Base-by-base conservation (phyloP, 306 rosid genomes). In the Potentilla sterilis region DNA sequence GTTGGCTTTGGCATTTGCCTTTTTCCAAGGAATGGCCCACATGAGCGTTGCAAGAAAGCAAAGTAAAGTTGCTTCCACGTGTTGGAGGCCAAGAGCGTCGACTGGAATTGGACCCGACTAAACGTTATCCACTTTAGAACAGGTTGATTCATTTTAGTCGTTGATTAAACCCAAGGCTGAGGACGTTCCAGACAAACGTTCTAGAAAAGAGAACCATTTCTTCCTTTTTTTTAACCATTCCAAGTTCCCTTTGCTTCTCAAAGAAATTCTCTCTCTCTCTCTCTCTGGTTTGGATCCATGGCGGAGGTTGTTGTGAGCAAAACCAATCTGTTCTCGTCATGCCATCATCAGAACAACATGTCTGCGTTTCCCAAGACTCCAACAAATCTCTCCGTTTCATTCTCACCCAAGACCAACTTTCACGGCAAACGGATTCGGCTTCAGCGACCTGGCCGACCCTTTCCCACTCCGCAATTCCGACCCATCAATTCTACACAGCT, bases 401-500 rank as follows among this genome's bases (percentile, higher is more conserved):
- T 54, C n/a, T 62, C 40, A 28, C 55, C 79, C 2, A 52, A 12
- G 69, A 77, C 79, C 75, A 84, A 81, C 32, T 82, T 87, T 81
- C 82, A 77, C 61, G 90, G 89, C 40, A 78, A 75, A 49, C 77
- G 77, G 12, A 40, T 83, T 43, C 57, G 55, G 49, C 79, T 83
- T 79, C 84, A 67, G 42, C 81, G 67, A 40, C 77, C 77, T 69
- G 71, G 73, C 75, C 63, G 63, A 9, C 78, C 69, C 75, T 18
- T 66, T 16, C 63, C 89, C 72, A 55, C 28, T 43, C 80, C 74
- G 52, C 82, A 61, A 15, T 48, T 77, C 58, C 79, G 79, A 68
- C 28, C 87, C 80, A 70, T 86, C 37, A 81, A 28, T 2, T 46
- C 89, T 2, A 41, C 89, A 75, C 88, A 87, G 93, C 91, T 90